Conservation (phyloP, 2,329 filamentous ascomycete genomes). For the Pseudofabraea citricarpa region DNA sequence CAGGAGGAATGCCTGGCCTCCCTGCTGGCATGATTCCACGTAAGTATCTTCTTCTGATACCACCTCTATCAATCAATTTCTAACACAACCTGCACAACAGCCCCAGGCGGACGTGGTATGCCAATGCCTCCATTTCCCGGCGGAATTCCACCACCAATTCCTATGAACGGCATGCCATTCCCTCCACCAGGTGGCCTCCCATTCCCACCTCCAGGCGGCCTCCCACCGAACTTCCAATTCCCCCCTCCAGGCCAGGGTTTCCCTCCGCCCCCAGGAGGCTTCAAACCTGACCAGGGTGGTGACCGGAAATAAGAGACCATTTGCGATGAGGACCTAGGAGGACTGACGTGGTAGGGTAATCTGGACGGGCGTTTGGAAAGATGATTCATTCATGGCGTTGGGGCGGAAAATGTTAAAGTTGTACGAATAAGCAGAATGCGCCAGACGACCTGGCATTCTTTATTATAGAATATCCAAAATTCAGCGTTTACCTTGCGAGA, state of each 20-base stretch:
- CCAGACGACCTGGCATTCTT: no score
- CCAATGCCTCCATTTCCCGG: constrained; percentile 41
- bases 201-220: constrained; percentile 38
- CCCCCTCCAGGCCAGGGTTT: constrained; percentile 33
- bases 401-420: no score
- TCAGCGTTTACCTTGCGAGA: no score
- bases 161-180: constrained; percentile 5
- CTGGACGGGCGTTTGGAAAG: background rate
- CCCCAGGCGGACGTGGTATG: constrained; percentile 38
- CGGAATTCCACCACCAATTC: constrained; percentile 15
- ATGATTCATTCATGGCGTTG: no score
- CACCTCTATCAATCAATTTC: background rate
- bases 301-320: background rate
- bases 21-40: constrained; percentile 46
- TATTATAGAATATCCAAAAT: no score
- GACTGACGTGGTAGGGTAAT: background rate
- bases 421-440: no score
- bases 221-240: constrained; percentile 49
- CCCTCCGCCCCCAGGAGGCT: constrained; percentile 10
- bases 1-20: constrained; percentile 42
- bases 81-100: constrained; percentile 28
- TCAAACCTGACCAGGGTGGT: background rate
- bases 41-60: constrained; percentile 28
- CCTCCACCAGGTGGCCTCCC: constrained; percentile 29
- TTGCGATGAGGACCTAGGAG: background rate